Base-by-base conservation (phyloP, 768 basidiomycete species). In the Cystofilobasidium bisporidii region DNA sequence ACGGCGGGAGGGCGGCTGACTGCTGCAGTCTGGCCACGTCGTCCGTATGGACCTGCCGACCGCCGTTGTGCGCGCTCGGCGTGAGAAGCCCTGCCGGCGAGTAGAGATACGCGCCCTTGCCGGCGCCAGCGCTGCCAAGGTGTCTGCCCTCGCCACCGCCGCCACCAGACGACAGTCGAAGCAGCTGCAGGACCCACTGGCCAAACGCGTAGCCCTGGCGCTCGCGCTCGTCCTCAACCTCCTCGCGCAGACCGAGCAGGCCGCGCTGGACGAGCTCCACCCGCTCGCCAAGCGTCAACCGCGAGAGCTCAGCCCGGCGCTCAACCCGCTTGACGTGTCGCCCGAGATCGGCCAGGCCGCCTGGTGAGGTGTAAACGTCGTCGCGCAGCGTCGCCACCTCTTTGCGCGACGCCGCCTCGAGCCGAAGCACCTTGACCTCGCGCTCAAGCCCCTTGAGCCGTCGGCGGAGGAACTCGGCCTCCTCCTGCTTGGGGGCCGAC, bases 401-500 rank as follows among this genome's bases (percentile, higher is more conserved):
- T 40, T n/a, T 53, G 36, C 63, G 58, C 45, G n/a, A 26, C 36
- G 45, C 63, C 36, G 59, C 57, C 41, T 59, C 40, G 17, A 50
- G 40, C 57, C 43, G 55, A 6, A 69, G 38, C 33, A n/a, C 53
- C 26, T 45, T 64, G 22, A 69, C 47, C 40, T 60, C 58, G 5
- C 41, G n/a, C 53, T 76, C 73, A 36, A 76, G 66, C 33, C 47
- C 53, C 9, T 61, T 67, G 48, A 76, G 57, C 1, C 69, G 59
- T 15, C 48, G 43, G 6, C 59, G 33, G 8, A 76, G 70, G 28
- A 58, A 18, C 58, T 73, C 63, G 14, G 73, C 71, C 43, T 72
- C 71, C 10, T 63, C 48, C 38, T 71, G 66, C 18, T 71, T 73
- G 63, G 72, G 70, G 47, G 71, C 64, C 1, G 74, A 72, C n/a